Evolutionary conservation across 2,329 filamentous ascomycete species (phyloP), one percentile per base, ranked within the genome.

Genomic region (Onygenales sp.): DNA sequence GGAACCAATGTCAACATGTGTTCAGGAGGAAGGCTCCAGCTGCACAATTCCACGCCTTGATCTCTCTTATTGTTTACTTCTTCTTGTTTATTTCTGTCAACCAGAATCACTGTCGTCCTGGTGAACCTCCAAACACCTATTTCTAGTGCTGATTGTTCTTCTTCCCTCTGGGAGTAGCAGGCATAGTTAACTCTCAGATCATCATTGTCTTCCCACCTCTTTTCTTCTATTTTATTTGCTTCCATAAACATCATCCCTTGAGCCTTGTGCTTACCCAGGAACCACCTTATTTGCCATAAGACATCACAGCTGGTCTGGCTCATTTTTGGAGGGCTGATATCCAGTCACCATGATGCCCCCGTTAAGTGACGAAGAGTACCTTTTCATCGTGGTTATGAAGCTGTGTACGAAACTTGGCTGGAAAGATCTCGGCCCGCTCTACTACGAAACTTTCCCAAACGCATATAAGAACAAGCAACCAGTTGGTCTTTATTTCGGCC

Each of bases 301-400:
- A n/a, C 36, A 17, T 39, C 27, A 44, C n/a, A 52, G 36, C 21
- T 13, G 40, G 32, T 42, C 31, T 42, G 48, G 48, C 21, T 27
- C 21, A 27, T 27, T 27, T 17, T 17, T 17, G 17, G 17, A 17
- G 17, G 17, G 17, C 17, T 17, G 17, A 17, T 17, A 17, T 17
- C 17, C 17, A 17, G 17, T 17, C 21, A 27, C 21, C 21, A 27
- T 27, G 21, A 27, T 27, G 21, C 21, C 21, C 3, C 3, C 4
- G 4, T 27, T 27, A 27, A 27, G 21, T 27, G 13, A 7, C 13
- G 50, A 46, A 9, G n/a, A 46, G 14, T 8, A 27, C 17, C 11
- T 46, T 31, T 36, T 52, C 17, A 4, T 52, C 10, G 9, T 52
- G 31, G 42, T 45, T 17, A 40, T 55, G 8, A 55, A 52, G 45